Evolutionary conservation across 2,329 filamentous ascomycete species (phyloP), one percentile per base, ranked within the genome.

Genomic region (Ascochyta clinopodiicola): DNA sequence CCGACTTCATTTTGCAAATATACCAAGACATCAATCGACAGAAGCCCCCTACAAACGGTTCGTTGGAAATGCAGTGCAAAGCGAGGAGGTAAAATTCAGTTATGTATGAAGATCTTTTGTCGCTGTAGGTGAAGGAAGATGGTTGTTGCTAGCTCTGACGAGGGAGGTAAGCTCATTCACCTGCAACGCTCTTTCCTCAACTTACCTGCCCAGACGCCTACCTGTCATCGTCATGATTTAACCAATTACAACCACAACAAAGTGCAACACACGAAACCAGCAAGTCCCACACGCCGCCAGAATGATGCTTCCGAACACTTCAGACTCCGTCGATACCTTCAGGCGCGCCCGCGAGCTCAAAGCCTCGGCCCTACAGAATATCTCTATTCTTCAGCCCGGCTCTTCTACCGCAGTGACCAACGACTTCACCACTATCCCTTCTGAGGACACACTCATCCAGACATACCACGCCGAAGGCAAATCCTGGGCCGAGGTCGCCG

Each of bases 361-460:
- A 19, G 49, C 32, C 2, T 40, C 56, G 8, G 52, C 63, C 35
- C 13, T 57, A 24, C 51, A 52, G 40, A 62, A 55, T 27, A 40
- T 61, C 34, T 42, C 63, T 2, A 43, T 66, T 15, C 48, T 65
- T 6, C 55, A 59, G 29, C 36, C 57, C 2, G 48, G 40, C 25
- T 31, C 51, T 0, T 43, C 57, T 8, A 43, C 29, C 9, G 49
- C 32, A 13, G 32, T 17, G 36, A 43, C 24, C 13, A 37, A 43
- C 25, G 47, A 34, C 15, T 15, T 19, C 8, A 39, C 48, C 19
- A 56, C 70, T 32, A 57, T 66, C 3, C 64, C 74, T 51, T 64
- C 67, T 1, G 74, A 77, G 19, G 71, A 75, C 56, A 54, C 61
- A 15, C 53, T 67, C 22, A 77, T 77, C 61, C 70, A 66, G 39